Conservation (phyloP, 75 land plant genomes). For the Picea sitchensis region DNA sequence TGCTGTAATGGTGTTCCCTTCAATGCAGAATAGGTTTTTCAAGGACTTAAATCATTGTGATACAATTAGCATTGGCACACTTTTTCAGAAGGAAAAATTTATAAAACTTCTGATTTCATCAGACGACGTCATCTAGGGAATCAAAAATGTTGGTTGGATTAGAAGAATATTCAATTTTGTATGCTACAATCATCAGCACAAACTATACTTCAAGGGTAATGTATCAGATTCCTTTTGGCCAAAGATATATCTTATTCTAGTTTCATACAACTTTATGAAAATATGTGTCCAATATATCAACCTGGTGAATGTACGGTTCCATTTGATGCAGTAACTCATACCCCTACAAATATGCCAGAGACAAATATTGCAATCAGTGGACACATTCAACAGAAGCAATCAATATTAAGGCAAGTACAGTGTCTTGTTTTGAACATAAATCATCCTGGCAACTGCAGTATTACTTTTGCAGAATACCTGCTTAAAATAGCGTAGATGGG, state of each 20-base stretch:
- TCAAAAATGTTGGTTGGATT: not conserved
- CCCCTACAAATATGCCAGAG: conserved; percentile 47
- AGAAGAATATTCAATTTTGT: not conserved
- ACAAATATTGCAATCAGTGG: not conserved
- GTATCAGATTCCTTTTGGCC: not conserved
- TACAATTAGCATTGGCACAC: not conserved
- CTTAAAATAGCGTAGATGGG: conserved; percentile 58
- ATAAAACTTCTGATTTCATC: not conserved
- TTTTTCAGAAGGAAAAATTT: not conserved
- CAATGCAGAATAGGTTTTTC: not conserved
- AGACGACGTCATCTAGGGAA: not conserved
- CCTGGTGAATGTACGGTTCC: conserved; percentile 97
- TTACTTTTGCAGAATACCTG: conserved; percentile 26
- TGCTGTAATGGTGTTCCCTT: not conserved
- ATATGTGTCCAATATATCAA: conserved; percentile 10
- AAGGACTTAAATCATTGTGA: not conserved
- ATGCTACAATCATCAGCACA: not conserved
- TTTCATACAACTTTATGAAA: not conserved
- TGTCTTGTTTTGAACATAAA: not conserved
- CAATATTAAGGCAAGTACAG: not conserved
- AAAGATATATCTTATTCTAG: not conserved
- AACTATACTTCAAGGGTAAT: not conserved
- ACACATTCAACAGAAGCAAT: not conserved
- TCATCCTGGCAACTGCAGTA: not conserved
- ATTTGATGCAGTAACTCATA: conserved; percentile 87